Conservation (phyloP, 192 early-diverging fungal genomes). For the Entomortierella parvispora region DNA sequence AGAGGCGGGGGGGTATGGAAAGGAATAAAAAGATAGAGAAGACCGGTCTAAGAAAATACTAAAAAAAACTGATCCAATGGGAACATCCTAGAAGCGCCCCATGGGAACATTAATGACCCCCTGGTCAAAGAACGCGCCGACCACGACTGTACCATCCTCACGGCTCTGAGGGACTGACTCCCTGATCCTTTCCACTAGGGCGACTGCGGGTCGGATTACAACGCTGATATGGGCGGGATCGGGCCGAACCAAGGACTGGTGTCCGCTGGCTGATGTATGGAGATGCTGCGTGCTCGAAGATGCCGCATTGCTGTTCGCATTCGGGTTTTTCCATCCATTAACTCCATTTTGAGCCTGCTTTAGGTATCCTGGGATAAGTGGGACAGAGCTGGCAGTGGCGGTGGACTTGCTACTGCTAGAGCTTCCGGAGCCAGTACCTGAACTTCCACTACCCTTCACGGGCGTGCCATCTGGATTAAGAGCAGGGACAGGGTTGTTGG, state of each 20-base stretch:
- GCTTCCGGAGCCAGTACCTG: not conserved
- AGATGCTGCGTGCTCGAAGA: constrained; percentile 10
- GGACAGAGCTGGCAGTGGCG: constrained; percentile 40
- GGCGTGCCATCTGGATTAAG: constrained; percentile 4
- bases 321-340: constrained; percentile 30
- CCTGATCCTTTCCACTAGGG: constrained; percentile 40
- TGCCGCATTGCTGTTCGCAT: not conserved
- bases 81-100: constrained; percentile 33
- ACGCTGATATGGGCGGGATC: constrained; percentile 50
- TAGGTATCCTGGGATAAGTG: constrained; percentile 40
- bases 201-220: constrained; percentile 45
- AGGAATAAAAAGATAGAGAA: too few relatives aligned
- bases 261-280: constrained; percentile 46
- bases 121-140: constrained; percentile 50
- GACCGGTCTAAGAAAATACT: too few relatives aligned
- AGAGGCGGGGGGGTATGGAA: too few relatives aligned
- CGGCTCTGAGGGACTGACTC: constrained; percentile 47
- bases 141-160: constrained; percentile 48
- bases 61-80: too few relatives aligned
- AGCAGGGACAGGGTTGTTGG: constrained; percentile 24
- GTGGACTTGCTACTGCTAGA: constrained; percentile 16
- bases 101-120: constrained; percentile 50
- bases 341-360: constrained; percentile 37
- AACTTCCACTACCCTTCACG: not conserved
- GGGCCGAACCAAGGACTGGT: constrained; percentile 33